Evolutionary conservation across 257 asterid genomes (phyloP).

Genomic region (Eustoma russellianum): DNA sequence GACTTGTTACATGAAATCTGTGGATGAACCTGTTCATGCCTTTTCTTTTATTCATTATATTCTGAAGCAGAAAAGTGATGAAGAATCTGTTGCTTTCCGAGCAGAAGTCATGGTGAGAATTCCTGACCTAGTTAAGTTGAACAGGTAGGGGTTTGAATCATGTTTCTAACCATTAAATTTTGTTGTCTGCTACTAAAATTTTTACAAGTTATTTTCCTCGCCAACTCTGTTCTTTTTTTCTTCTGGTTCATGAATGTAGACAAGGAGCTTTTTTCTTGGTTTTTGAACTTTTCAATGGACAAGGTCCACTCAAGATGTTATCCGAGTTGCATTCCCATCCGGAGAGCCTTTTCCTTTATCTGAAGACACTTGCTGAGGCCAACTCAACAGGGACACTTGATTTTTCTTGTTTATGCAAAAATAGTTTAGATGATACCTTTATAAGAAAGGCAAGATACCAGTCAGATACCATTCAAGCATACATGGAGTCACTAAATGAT

Average conservation of each 20-base stretch:
- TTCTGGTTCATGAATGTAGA: constrained; percentile 30
- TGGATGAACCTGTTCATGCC: constrained; percentile 62
- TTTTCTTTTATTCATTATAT: constrained; percentile 64
- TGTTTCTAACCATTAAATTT: neutral
- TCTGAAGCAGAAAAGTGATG: constrained; percentile 29
- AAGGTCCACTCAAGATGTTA: constrained; percentile 36
- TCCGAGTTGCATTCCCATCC: constrained; percentile 68
- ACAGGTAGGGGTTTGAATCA: constrained; percentile 41
- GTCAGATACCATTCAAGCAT: constrained; percentile 48
- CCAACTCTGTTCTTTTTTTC: constrained; percentile 1
- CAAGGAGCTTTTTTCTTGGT: constrained; percentile 69
- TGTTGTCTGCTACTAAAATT: neutral
- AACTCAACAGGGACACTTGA: constrained; percentile 62
- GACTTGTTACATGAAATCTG: constrained; percentile 70
- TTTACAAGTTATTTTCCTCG: neutral
- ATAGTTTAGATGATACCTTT: constrained; percentile 25
- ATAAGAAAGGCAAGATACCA: constrained; percentile 44
- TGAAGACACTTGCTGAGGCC: constrained; percentile 79
- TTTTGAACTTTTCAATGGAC: constrained; percentile 46
- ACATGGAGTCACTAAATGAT: constrained; percentile 44
- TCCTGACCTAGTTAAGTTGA: constrained; percentile 57
- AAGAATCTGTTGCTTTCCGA: constrained; percentile 54
- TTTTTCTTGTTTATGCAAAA: constrained; percentile 41
- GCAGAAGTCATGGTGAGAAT: constrained; percentile 62
- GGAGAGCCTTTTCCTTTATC: constrained; percentile 77